Percentiles rank a stretch among this genome's conserved stretches.
Evolutionary conservation across 2,329 filamentous ascomycete genomes (phyloP).

Genomic region (Neopestalotiopsis sp.): DNA sequence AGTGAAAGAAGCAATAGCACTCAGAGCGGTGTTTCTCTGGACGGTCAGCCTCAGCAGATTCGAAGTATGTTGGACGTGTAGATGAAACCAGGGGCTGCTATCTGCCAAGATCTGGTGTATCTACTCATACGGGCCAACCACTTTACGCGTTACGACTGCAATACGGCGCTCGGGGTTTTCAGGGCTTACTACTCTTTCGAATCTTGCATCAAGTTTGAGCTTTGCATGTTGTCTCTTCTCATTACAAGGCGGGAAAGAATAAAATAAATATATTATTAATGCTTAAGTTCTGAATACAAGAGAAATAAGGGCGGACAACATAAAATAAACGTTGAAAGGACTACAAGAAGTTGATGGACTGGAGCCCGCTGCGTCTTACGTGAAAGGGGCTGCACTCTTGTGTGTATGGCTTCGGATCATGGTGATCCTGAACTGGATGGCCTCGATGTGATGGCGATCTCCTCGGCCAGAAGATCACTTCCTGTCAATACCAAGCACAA

Average conservation of each 20-base stretch:
- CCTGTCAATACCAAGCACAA: too few species aligned
- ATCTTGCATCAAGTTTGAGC: neutral
- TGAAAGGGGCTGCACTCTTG: too few species aligned
- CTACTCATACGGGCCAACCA: neutral
- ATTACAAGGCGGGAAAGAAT: neutral
- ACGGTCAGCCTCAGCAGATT: conserved; percentile 57
- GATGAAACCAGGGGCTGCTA: neutral
- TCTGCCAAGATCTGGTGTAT: neutral
- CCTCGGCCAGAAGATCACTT: too few species aligned
- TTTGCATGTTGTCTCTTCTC: neutral
- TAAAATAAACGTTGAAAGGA: too few species aligned
- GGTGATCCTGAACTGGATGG: too few species aligned
- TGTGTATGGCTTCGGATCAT: too few species aligned
- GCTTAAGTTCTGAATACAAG: neutral
- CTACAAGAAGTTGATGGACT: too few species aligned
- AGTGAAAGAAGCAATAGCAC: conserved; percentile 51
- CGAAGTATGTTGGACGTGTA: conserved; percentile 65
- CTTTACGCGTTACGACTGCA: conserved; percentile 8
- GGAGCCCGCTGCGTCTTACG: too few species aligned
- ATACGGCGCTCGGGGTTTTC: conserved; percentile 4
- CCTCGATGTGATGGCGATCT: too few species aligned
- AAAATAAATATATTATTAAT: conserved; percentile 3
- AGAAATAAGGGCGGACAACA: too few species aligned
- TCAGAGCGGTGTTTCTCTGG: conserved; percentile 52
- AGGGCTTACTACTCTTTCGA: neutral